Conservation (phyloP, 352 stramenopile species). For the Globisporangium paroecandrum region DNA sequence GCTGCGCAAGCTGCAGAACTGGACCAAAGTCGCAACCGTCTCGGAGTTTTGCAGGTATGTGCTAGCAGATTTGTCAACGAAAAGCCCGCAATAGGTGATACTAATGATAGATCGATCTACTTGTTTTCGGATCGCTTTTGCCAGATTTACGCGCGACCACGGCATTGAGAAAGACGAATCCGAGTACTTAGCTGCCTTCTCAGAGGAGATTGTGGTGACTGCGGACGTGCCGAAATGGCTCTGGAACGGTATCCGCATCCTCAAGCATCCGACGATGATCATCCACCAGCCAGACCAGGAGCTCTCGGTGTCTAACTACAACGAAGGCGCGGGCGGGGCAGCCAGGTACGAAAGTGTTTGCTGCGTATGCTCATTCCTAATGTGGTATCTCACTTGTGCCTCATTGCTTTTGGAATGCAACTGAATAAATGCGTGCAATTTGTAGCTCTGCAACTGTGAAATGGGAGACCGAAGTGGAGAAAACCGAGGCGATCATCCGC, state of each 20-base stretch:
- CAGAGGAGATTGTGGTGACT: conserved; percentile 80
- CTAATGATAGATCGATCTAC: background rate
- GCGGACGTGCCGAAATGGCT: conserved; percentile 74
- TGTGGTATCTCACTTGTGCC: background rate
- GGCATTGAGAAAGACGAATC: conserved; percentile 86
- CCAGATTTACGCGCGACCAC: conserved; percentile 80
- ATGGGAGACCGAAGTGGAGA: conserved; percentile 79
- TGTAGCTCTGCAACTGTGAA: conserved; percentile 45
- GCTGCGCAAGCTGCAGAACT: conserved; percentile 85
- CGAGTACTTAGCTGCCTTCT: conserved; percentile 78
- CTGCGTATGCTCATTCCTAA: background rate
- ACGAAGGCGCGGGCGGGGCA: conserved; percentile 29
- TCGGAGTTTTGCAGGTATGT: conserved; percentile 75
- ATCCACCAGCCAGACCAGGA: conserved; percentile 77
- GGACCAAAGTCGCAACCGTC: conserved; percentile 79
- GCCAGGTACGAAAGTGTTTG: conserved; percentile 18
- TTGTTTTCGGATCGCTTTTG: background rate
- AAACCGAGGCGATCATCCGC: conserved; percentile 76
- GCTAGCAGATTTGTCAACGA: background rate
- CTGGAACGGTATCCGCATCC: conserved; percentile 79
- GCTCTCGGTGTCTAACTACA: conserved; percentile 25
- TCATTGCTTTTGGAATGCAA: conserved; percentile 1
- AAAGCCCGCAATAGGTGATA: background rate
- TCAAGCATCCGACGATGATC: conserved; percentile 87
- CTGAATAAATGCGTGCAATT: background rate